Conservation (phyloP, 306 rosid genomes). For the Cyamopsis tetragonoloba region DNA sequence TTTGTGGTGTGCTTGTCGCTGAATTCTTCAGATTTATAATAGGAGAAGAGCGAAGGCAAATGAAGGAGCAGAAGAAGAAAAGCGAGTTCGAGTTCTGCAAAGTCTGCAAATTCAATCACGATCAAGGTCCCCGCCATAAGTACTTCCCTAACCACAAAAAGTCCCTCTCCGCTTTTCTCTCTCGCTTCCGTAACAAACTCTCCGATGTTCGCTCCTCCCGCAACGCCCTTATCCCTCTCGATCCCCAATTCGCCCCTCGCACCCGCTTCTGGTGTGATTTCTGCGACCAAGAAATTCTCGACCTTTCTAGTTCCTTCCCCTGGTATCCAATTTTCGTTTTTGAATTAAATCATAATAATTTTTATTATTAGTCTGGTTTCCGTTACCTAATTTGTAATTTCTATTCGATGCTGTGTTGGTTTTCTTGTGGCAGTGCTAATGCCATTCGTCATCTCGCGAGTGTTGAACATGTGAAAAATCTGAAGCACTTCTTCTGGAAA, state of each 20-base stretch:
- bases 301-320: conserved; percentile 58
- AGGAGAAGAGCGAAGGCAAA: conserved; percentile 14
- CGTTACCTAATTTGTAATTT: neutral
- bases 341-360: neutral
- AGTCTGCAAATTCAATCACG: conserved; percentile 69
- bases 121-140: conserved; percentile 82
- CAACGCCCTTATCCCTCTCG: conserved; percentile 45
- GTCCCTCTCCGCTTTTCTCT: conserved; percentile 65
- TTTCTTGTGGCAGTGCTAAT: conserved; percentile 48
- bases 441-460: conserved; percentile 77
- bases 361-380: neutral
- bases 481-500: conserved; percentile 89
- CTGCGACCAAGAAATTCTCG: conserved; percentile 58
- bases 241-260: conserved; percentile 50
- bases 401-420: neutral
- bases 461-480: conserved; percentile 59
- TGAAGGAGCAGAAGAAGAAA: conserved; percentile 30
- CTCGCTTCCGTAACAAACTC: conserved; percentile 64
- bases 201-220: conserved; percentile 64
- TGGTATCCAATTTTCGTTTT: conserved; percentile 36
- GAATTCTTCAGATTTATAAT: too few relatives aligned
- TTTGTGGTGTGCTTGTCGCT: too few relatives aligned
- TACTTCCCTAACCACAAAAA: conserved; percentile 80
- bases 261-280: conserved; percentile 83
- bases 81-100: conserved; percentile 70